Evolutionary conservation across 192 early-diverging fungal species (phyloP).

Genomic region (Geosiphon pyriformis): DNA sequence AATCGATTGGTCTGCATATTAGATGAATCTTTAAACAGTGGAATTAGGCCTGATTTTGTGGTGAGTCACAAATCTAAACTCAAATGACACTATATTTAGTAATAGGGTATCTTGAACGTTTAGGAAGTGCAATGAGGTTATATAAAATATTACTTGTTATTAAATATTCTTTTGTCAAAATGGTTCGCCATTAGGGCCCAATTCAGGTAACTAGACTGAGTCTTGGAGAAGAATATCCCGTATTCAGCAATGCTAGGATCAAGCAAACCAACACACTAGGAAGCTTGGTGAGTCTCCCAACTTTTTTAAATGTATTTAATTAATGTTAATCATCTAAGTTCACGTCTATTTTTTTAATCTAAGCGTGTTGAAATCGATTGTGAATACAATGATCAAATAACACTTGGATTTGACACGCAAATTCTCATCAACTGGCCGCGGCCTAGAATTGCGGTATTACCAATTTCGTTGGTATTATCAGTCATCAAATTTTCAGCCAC

Average conservation of each 20-base stretch:
- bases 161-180: no score
- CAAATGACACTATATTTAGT: no score
- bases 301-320: background rate
- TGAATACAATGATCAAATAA: slow-evolving; percentile 88
- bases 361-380: slow-evolving; percentile 78
- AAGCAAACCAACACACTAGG: slow-evolving; percentile 45
- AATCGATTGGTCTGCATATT: slow-evolving; percentile 57
- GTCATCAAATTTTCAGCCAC: slow-evolving; percentile 89
- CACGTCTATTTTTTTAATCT: background rate
- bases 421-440: slow-evolving; percentile 96
- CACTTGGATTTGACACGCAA: slow-evolving; percentile 86
- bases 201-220: slow-evolving; percentile 53
- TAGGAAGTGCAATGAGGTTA: no score
- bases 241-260: slow-evolving; percentile 52
- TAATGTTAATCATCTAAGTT: no score
- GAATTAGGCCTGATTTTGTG: slow-evolving; percentile 62
- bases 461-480: slow-evolving; percentile 80
- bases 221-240: slow-evolving; percentile 53
- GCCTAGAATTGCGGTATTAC: slow-evolving; percentile 80
- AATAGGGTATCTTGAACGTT: no score
- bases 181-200: slow-evolving; percentile 53
- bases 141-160: no score
- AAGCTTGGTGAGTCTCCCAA: slow-evolving; percentile 37
- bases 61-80: slow-evolving; percentile 35
- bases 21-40: slow-evolving; percentile 65